phyloP scores from a whole-genome alignment of 257 asterid genomes.

The Oldenlandia corymbosa region DNA sequence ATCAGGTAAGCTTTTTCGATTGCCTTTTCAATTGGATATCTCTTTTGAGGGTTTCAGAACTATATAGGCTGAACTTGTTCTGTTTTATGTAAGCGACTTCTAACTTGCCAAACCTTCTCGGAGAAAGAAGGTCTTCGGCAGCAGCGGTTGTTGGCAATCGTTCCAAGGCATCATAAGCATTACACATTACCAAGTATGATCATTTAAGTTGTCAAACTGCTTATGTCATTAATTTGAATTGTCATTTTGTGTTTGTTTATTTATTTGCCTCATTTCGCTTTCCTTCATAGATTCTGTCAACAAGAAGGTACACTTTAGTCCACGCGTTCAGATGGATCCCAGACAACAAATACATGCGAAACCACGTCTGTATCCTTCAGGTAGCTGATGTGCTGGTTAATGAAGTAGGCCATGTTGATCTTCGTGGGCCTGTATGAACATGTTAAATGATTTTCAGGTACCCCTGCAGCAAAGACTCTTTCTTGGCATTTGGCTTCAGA shows the following conservation, averaged over 20 bases:
- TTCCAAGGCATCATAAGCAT: slow-evolving; percentile 97
- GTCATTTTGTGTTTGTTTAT: slow-evolving; percentile 15
- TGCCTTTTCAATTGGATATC: slow-evolving; percentile 6
- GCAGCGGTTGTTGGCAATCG: slow-evolving; percentile 80
- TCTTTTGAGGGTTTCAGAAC: slow-evolving; percentile 4
- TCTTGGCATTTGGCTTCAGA: slow-evolving; percentile 99
- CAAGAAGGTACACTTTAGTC: slow-evolving; percentile 91
- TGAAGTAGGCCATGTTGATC: neutral
- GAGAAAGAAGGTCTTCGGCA: slow-evolving; percentile 88
- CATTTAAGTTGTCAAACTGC: slow-evolving; percentile 3
- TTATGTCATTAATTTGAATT: slow-evolving; percentile 7
- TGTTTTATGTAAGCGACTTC: slow-evolving; percentile 49
- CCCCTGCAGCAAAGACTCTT: slow-evolving; percentile 71
- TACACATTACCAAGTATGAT: slow-evolving; percentile 80
- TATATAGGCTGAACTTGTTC: slow-evolving; percentile 21
- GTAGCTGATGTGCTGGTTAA: slow-evolving; percentile 27
- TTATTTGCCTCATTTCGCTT: slow-evolving; percentile 12
- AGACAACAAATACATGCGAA: slow-evolving; percentile 49
- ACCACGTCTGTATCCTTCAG: slow-evolving; percentile 61
- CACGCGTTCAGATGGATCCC: slow-evolving; percentile 51
- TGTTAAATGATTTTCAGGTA: slow-evolving; percentile 39
- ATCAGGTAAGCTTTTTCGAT: slow-evolving; percentile 48
- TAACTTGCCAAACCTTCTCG: slow-evolving; percentile 72
- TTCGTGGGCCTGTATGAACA: neutral
- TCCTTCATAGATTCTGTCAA: slow-evolving; percentile 52